These are phyloP conservation scores for Thalassiosira exigua DNA, from an alignment of 352 stramenopile species.

Conservation along the genomic window DNA sequence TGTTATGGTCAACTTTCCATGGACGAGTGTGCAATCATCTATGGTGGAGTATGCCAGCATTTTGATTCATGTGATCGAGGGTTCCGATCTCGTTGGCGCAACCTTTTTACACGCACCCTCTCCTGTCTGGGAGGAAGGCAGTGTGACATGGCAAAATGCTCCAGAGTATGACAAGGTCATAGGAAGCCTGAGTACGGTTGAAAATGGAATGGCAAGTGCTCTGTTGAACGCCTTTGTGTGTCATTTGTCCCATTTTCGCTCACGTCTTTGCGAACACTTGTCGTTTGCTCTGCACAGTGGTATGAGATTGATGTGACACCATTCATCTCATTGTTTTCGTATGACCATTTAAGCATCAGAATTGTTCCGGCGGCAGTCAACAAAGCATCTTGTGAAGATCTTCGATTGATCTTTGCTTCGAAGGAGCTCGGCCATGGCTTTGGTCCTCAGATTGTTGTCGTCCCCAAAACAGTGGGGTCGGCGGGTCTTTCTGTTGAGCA, in stretches of 20 bases:
- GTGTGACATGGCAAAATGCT: slow-evolving; percentile 25
- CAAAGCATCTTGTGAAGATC: slow-evolving; percentile 10
- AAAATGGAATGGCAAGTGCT: background rate
- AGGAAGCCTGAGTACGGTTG: slow-evolving; percentile 23
- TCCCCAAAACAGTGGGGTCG: slow-evolving; percentile 1
- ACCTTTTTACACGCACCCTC: slow-evolving; percentile 17
- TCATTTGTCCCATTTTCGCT: background rate
- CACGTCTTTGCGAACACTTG: too few relatives aligned
- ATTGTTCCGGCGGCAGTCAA: slow-evolving; percentile 5
- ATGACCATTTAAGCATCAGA: slow-evolving; percentile 26
- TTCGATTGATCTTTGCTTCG: slow-evolving; percentile 15
- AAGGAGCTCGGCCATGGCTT: slow-evolving; percentile 18
- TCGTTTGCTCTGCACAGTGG: too few relatives aligned
- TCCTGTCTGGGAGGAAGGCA: slow-evolving; percentile 12
- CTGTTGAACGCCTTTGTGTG: too few relatives aligned
- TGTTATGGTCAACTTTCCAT: slow-evolving; percentile 21
- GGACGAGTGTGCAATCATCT: background rate
- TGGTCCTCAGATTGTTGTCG: slow-evolving; percentile 15
- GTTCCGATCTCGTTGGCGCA: slow-evolving; percentile 10
- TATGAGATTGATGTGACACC: slow-evolving; percentile 36
- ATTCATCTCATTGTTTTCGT: background rate
- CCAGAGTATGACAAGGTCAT: slow-evolving; percentile 29
- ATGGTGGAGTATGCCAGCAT: slow-evolving; percentile 18
- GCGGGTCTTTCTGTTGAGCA: too few relatives aligned
- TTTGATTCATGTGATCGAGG: slow-evolving; percentile 21